Evolutionary conservation across 2,329 filamentous ascomycete species (phyloP), one percentile per base, ranked within the genome.

Genomic region (Penicillium sp.): DNA sequence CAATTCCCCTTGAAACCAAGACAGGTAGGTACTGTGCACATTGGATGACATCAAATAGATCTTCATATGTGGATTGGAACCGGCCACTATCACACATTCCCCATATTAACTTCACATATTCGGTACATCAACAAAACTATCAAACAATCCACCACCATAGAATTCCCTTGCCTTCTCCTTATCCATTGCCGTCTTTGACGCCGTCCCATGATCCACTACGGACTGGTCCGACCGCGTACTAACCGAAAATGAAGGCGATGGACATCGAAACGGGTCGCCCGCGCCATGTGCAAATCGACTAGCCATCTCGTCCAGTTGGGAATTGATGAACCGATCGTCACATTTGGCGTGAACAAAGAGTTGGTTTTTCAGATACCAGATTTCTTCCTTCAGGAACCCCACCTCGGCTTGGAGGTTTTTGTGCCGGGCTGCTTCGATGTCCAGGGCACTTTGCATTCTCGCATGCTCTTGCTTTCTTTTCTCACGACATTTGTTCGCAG

Each of bases 401-500:
- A 55, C 53, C 39, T 55, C 39, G 1, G 53, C 47, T 10, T 51
- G 4, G 6, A 55, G 29, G 22, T 24, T 43, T 14, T 51, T 11
- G 22, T 26, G 33, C 4, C 35, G 42, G 29, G 47, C 53, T 13
- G 53, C 46, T 47, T 55, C 29, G 22, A 11, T 29, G 4, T 55
- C 39, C 16, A 55, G 42, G 16, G 21, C 8, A 2, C 16, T 22
- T 50, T 55, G 37, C 33, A 55, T 45, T 26, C 37, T 7, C 9
- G 26, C 22, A 14, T 50, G 39, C 19, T 35, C 39, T 10, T 31
- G 21, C 19, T 51, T 51, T 22, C 46, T 44, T 24, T 44, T 55
- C 21, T 39, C 24, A 19, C 46, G 52, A 31, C 46, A 55, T 49
- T 55, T 55, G 13, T 49, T 49, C 10, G 52, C 46, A 16, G 52